Conservation (phyloP, 805 yeast genomes). For the Myxozyma melibiosi region DNA sequence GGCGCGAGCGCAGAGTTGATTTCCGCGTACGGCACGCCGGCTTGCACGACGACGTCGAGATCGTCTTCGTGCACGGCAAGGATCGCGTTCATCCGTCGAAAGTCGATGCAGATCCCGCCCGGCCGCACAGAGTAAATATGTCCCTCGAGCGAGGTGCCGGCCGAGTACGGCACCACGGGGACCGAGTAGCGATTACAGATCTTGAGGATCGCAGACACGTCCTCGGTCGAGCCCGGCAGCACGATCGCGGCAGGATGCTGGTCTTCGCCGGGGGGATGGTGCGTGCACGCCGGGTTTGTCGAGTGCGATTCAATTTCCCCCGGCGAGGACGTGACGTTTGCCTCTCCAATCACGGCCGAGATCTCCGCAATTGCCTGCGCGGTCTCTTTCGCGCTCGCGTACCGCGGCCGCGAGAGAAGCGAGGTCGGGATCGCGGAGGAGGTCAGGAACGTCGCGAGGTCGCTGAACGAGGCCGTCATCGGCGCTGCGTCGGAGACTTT, state of each 20-base stretch:
- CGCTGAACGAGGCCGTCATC: background rate
- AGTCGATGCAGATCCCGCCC: slow-evolving; percentile 66
- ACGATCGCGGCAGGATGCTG: slow-evolving; percentile 64
- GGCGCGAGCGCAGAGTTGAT: slow-evolving; percentile 60
- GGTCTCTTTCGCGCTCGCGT: slow-evolving; percentile 55
- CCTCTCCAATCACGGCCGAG: slow-evolving; percentile 53
- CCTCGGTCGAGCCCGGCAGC: slow-evolving; percentile 65
- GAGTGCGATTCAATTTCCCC: slow-evolving; percentile 58
- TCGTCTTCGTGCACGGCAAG: slow-evolving; percentile 66
- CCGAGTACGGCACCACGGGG: slow-evolving; percentile 76
- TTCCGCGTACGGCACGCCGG: slow-evolving; percentile 82
- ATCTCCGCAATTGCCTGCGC: slow-evolving; percentile 56
- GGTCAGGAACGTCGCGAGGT: background rate
- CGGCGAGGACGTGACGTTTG: slow-evolving; percentile 42
- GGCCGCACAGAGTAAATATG: slow-evolving; percentile 74
- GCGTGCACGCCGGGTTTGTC: slow-evolving; percentile 61
- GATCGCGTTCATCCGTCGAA: slow-evolving; percentile 63
- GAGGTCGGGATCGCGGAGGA: slow-evolving; percentile 44
- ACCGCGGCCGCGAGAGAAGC: slow-evolving; percentile 50
- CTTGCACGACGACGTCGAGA: slow-evolving; percentile 75
- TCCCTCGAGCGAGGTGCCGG: slow-evolving; percentile 83
- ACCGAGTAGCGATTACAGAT: slow-evolving; percentile 59
- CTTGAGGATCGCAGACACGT: slow-evolving; percentile 65
- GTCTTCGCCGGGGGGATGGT: slow-evolving; percentile 65
- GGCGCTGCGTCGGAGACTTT: background rate